Evolutionary conservation across 2,329 filamentous ascomycete genomes (phyloP).

Genomic region (Fusarium sp.): DNA sequence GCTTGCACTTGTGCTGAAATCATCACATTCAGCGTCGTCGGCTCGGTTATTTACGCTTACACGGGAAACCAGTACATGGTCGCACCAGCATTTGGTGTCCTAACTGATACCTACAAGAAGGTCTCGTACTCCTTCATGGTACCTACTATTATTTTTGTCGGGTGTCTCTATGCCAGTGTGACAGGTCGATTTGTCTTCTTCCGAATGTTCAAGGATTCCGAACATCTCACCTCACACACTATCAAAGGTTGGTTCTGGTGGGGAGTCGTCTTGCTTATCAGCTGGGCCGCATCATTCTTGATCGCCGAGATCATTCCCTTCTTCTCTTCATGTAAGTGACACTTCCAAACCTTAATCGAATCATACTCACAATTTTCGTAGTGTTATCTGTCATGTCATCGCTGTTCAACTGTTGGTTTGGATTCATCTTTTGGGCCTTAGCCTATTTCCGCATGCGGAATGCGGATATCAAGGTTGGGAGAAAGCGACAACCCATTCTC

Average conservation of each 20-base stretch:
- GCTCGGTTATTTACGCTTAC: constrained; percentile 83
- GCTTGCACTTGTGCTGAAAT: constrained; percentile 89
- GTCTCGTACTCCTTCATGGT: constrained; percentile 95
- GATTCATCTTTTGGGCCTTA: constrained; percentile 94
- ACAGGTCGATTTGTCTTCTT: constrained; percentile 92
- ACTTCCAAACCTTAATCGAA: accelerated
- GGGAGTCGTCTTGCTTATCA: constrained; percentile 74
- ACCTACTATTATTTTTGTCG: constrained; percentile 90
- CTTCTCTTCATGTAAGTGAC: constrained; percentile 76
- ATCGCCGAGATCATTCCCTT: constrained; percentile 94
- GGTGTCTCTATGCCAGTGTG: constrained; percentile 89
- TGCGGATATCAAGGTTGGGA: constrained; percentile 69
- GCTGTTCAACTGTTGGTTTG: constrained; percentile 91
- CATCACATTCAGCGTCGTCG: constrained; percentile 85
- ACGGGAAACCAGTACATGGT: constrained; percentile 91
- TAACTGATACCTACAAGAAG: constrained; percentile 85
- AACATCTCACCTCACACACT: constrained; percentile 84
- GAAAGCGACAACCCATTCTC: constrained; percentile 62
- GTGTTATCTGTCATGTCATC: constrained; percentile 80
- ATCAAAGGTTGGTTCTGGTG: constrained; percentile 83
- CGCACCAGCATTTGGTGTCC: constrained; percentile 85
- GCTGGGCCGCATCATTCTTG: constrained; percentile 86
- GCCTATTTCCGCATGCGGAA: constrained; percentile 82
- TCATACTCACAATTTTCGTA: constrained; percentile 45
- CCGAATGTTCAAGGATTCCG: constrained; percentile 82